These are phyloP conservation scores for Dispira simplex DNA, from an alignment of 192 early-diverging fungal genomes.

Conservation along the genomic window DNA sequence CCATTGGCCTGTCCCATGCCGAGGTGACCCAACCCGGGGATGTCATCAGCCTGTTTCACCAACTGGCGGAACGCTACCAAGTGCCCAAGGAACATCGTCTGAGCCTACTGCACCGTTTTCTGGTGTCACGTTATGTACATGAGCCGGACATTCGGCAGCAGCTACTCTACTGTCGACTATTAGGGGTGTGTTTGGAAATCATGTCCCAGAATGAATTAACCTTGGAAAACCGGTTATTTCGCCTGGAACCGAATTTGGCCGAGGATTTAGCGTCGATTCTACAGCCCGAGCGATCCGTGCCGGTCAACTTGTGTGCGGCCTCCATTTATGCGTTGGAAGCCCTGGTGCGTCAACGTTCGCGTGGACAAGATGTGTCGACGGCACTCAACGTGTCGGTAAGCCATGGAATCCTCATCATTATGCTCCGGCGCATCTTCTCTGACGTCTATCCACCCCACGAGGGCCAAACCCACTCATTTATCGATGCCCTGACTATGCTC, in stretches of 20 bases:
- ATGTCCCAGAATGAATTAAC: slow-evolving; percentile 29
- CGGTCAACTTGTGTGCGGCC: slow-evolving; percentile 56
- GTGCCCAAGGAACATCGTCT: slow-evolving; percentile 62
- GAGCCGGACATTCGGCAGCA: slow-evolving; percentile 30
- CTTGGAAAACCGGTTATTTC: slow-evolving; percentile 55
- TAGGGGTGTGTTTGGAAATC: slow-evolving; percentile 66
- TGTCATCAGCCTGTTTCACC: slow-evolving; percentile 36
- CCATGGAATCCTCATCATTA: slow-evolving; percentile 77
- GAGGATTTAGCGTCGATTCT: slow-evolving; percentile 59
- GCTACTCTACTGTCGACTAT: slow-evolving; percentile 55
- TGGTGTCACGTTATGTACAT: slow-evolving; percentile 46
- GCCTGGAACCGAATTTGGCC: slow-evolving; percentile 81
- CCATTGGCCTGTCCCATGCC: slow-evolving; percentile 32
- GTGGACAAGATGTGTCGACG: slow-evolving; percentile 62
- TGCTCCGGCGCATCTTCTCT: slow-evolving; percentile 55
- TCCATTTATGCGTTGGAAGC: slow-evolving; percentile 72
- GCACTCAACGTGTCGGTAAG: slow-evolving; percentile 86
- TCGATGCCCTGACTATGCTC: slow-evolving; percentile 71
- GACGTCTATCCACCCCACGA: slow-evolving; percentile 24
- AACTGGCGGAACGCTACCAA: slow-evolving; percentile 44
- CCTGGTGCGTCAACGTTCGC: slow-evolving; percentile 59
- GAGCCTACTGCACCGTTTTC: slow-evolving; percentile 62
- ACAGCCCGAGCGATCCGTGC: slow-evolving; percentile 50
- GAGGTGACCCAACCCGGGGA: slow-evolving; percentile 15
- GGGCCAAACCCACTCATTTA: slow-evolving; percentile 42